Base-by-base conservation (phyloP, 768 basidiomycete genomes). In the Coprinopsis cinerea region DNA sequence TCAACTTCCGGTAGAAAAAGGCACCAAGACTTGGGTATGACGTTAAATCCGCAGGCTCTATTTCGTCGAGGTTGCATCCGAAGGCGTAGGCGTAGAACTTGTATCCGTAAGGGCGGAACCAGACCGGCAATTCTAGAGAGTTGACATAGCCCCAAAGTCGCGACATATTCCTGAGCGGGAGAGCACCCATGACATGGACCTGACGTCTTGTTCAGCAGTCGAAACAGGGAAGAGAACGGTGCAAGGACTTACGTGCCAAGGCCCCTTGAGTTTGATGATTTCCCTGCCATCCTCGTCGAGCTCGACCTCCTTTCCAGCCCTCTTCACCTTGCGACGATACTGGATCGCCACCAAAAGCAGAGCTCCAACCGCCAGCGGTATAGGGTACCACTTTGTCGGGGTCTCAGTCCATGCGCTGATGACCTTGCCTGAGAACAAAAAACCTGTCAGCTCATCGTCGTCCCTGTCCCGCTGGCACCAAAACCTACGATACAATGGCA, bases 61-160 rank as follows among this genome's bases (percentile, higher is more conserved):
- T 84, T 65, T 99, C 96, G 52, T 90, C 82, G 52, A 99, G 75
- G 72, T 97, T 86, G 72, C 93, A 96, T 22, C 91, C 92, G 59
- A 99, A 99, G n/a, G 82, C 74, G 58, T 71, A 79, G 15, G 92
- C 79, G 62, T 97, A 99, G 42, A 94, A 59, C 51, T 81, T 79
- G 71, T 93, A 82, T 30, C 94, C 90, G 61, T 82, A 81, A 2
- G 93, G 93, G n/a, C 96, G 78, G 67, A 92, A 78, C 94, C 93
- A 99, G 53, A 94, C 75, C 25, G 96, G 96, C 4, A 99, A 79
- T 58, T 92, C 87, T 54, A 94, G 76, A 1, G 88, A 88, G 71
- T 97, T 99, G 53, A 98, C 60, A 66, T 93, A 94, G 4, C 96
- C 96, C 93, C 95, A 98, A 4, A 98, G 67, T 1, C 94, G 85